Evolutionary conservation across 441 rosid species (phyloP), one percentile per base, ranked within the genome.

Genomic region (Eruca vesicaria): DNA sequence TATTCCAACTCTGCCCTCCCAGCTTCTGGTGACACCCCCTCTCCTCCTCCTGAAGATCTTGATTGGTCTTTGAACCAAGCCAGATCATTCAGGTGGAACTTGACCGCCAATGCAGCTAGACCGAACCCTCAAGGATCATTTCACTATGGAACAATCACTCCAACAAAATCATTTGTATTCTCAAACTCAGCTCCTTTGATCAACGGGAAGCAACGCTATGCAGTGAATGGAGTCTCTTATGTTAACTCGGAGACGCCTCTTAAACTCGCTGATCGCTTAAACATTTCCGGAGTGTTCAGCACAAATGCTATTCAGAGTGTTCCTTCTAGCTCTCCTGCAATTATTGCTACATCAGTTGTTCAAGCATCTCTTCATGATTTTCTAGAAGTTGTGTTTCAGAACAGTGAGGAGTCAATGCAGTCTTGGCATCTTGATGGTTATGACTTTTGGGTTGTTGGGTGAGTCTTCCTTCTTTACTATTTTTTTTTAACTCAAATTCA

Each of bases 381-480:
- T 58, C 53, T 87, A 1, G 99, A 94, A 77, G 72, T 94, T 28
- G 81, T 94, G 60, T 90, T 94, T 70, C 97, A 94, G 60, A 94
- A 94, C 85, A 87, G 81, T 14, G 97, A 92, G 76, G 80, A 84
- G 10, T 11, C 82, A 5, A 73, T 89, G 83, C 98, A 95, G 71
- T 89, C 99, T 72, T 95, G 99, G 99, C 99, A 95, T 73, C 92
- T 92, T n/a, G 97, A 95, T 71, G 99, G 99, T 57, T 95, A 87
- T 52, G 97, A 92, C 81, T 92, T 90, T 79, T 92, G 97, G 95
- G 97, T 84, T 61, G 88, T 89, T 53, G 99, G 98, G 96, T 94
- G 69, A 84, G 90, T 83, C 12, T 59, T 31, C 7, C 63, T 16
- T 41, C 55, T 29, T 19, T 8, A 19, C 2, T 28, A 3, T 3